Evolutionary conservation across 345 rosid species (phyloP).

Genomic region (Citrus reticulata): DNA sequence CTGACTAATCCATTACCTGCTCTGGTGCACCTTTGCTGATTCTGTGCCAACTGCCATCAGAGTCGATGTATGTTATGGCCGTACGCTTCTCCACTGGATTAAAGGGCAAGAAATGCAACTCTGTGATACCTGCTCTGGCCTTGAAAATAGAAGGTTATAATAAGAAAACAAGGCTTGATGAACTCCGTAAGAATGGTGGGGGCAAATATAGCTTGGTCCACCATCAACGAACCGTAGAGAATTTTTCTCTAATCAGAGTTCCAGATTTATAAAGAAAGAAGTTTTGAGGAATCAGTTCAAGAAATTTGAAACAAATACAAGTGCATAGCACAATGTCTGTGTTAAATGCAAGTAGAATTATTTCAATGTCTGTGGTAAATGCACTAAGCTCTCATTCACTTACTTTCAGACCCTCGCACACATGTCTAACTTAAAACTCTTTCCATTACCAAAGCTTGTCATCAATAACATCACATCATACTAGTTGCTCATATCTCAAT

Average conservation of each 20-base stretch:
- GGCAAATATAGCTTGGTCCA: background rate
- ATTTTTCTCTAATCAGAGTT: background rate
- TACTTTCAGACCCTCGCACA: background rate
- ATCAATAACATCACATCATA: background rate
- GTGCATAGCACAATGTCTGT: background rate
- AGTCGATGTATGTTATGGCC: conserved; percentile 72
- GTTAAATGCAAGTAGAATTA: background rate
- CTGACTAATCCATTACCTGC: conserved; percentile 39
- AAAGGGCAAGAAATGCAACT: conserved; percentile 81
- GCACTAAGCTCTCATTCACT: background rate
- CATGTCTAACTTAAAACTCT: background rate
- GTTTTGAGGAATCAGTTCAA: background rate
- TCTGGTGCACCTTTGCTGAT: conserved; percentile 87
- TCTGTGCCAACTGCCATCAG: conserved; percentile 68
- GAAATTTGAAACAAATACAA: background rate
- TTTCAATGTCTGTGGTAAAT: background rate
- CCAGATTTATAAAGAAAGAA: background rate
- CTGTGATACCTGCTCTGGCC: conserved; percentile 74
- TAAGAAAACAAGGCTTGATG: background rate
- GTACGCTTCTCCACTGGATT: conserved; percentile 90
- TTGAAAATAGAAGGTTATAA: background rate
- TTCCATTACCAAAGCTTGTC: background rate
- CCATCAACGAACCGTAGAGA: background rate
- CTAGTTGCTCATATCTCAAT: background rate
- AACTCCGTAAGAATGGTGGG: background rate